phyloP scores from a whole-genome alignment of 768 basidiomycete species.

The Pleurotus platypus region DNA sequence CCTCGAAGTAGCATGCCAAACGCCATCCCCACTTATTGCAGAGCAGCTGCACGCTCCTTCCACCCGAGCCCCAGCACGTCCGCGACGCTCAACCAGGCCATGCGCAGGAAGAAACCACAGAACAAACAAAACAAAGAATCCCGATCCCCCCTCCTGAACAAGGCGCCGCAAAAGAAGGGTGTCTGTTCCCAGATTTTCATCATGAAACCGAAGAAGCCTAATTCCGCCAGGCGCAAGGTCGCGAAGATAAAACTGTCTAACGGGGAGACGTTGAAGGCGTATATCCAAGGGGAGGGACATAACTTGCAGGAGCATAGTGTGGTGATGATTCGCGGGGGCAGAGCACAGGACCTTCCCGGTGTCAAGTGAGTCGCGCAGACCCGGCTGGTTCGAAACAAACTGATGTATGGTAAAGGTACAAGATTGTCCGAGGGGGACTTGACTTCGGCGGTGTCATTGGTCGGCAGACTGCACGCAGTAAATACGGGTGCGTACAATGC shows the following conservation, averaged over 20 bases:
- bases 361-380: slow-evolving; percentile 63
- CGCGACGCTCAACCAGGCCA: slow-evolving; percentile 84
- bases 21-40: background rate
- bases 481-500: slow-evolving; percentile 70
- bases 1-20: slow-evolving; percentile 2
- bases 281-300: slow-evolving; percentile 96
- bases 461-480: slow-evolving; percentile 77
- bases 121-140: slow-evolving; percentile 44
- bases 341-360: slow-evolving; percentile 97
- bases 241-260: slow-evolving; percentile 89
- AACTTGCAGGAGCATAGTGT: slow-evolving; percentile 98
- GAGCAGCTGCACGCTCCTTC: slow-evolving; percentile 40
- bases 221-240: slow-evolving; percentile 97
- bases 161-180: slow-evolving; percentile 84
- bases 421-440: slow-evolving; percentile 87
- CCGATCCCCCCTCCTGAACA: slow-evolving; percentile 82
- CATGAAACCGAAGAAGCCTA: slow-evolving; percentile 93
- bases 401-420: slow-evolving; percentile 61
- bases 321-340: slow-evolving; percentile 90
- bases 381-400: background rate
- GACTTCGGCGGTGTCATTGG: slow-evolving; percentile 91
- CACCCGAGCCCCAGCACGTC: slow-evolving; percentile 55
- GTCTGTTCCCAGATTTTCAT: slow-evolving; percentile 82
- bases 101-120: slow-evolving; percentile 67
- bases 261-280: slow-evolving; percentile 87